Conservation (phyloP, 2,329 filamentous ascomycete species). For the Pseudomassariella vexata region DNA sequence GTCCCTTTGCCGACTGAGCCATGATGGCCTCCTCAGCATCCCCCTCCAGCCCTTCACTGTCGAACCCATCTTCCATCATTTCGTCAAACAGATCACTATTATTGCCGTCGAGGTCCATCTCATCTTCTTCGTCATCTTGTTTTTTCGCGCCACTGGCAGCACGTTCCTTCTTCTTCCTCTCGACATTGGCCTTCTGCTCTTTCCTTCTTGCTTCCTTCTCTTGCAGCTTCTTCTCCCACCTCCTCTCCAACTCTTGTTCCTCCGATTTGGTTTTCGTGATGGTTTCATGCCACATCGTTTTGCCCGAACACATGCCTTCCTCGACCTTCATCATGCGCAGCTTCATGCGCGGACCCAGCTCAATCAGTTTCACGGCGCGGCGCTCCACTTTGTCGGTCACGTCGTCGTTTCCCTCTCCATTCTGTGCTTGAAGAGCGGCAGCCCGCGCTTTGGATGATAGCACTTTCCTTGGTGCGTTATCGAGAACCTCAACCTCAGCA, state of each 20-base stretch:
- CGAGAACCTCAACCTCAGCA: constrained; percentile 83
- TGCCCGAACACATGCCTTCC: constrained; percentile 83
- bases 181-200: constrained; percentile 84
- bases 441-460: constrained; percentile 45
- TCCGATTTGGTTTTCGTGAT: constrained; percentile 79
- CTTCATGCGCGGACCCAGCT: constrained; percentile 85
- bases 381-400: constrained; percentile 63
- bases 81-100: constrained; percentile 29
- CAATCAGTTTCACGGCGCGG: constrained; percentile 83
- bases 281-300: constrained; percentile 96
- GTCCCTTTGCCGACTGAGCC: constrained; percentile 19
- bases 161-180: constrained; percentile 67
- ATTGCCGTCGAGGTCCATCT: constrained; percentile 34
- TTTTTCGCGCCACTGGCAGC: constrained; percentile 34
- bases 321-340: constrained; percentile 92
- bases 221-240: constrained; percentile 70
- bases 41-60: constrained; percentile 44
- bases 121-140: constrained; percentile 26
- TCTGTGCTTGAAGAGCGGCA: constrained; percentile 33
- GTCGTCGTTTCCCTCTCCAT: constrained; percentile 36
- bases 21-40: constrained; percentile 45
- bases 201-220: constrained; percentile 79
- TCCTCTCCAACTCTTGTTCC: constrained; percentile 69
- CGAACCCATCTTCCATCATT: constrained; percentile 45
- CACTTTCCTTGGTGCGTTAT: constrained; percentile 58